These are phyloP conservation scores for Mycena venus DNA, from an alignment of 768 basidiomycete species.

Conservation along the genomic window DNA sequence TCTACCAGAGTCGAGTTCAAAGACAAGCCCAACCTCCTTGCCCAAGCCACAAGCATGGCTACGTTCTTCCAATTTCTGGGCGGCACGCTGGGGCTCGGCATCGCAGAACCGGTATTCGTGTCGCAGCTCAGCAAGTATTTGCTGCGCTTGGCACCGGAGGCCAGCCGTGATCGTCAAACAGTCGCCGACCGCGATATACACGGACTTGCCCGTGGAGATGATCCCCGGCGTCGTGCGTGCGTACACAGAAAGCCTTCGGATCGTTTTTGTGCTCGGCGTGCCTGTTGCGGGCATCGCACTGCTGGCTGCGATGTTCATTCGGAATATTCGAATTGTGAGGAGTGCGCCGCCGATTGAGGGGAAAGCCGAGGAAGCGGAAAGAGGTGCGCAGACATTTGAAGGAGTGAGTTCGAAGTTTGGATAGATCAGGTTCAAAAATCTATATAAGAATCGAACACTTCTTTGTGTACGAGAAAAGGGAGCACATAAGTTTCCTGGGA, in stretches of 20 bases:
- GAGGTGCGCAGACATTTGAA: too few relatives aligned
- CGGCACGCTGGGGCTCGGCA: conserved; percentile 20
- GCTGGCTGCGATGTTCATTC: neutral
- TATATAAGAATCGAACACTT: too few relatives aligned
- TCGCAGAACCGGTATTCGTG: conserved; percentile 26
- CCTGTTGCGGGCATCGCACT: neutral
- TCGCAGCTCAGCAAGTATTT: conserved; percentile 13
- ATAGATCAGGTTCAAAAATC: too few relatives aligned
- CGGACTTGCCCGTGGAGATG: conserved; percentile 21
- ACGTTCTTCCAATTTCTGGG: conserved; percentile 23
- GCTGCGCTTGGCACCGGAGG: conserved; percentile 10
- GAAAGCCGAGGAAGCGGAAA: too few relatives aligned
- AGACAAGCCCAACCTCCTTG: conserved; percentile 7
- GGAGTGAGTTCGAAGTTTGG: too few relatives aligned
- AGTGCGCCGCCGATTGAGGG: too few relatives aligned
- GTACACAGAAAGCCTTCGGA: neutral
- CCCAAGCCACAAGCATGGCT: conserved; percentile 16
- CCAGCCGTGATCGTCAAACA: conserved; percentile 4
- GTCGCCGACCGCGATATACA: conserved; percentile 22
- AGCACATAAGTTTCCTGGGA: too few relatives aligned
- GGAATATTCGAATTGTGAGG: too few relatives aligned
- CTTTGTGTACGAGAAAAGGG: too few relatives aligned
- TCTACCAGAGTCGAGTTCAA: conserved; percentile 26
- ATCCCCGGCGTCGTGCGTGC: neutral
- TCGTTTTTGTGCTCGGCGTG: conserved; percentile 5